Base-by-base conservation (phyloP, 169 alveolate species). In the Haemoproteus tartakovskyi region DNA sequence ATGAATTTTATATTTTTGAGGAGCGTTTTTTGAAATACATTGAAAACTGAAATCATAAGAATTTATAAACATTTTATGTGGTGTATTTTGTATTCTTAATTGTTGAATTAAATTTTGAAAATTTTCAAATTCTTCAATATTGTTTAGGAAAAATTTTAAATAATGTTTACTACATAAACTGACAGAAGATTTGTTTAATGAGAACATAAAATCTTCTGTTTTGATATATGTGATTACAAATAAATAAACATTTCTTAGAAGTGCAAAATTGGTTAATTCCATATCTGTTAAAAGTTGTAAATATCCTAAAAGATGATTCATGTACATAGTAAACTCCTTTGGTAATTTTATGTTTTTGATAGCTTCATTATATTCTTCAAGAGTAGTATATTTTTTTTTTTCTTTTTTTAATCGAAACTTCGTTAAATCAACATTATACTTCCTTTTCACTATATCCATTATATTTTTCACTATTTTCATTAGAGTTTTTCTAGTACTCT, bases 241-340 rank as follows among this genome's bases (percentile, higher is more conserved):
- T 3, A 38, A 24, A 50, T 56, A 74, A 5, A 74, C 41, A 24
- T 74, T 54, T 74, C 78, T 74, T 26, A 74, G 36, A 46, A 74
- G 59, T 29, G 59, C 43, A 30, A 56, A 57, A 43, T 74, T 74
- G 11, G 84, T 74, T 57, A 74, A 56, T 43, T 50, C 59, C 84
- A 74, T 74, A 26, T 74, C 84, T 47, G 84, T 57, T 56, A 74
- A 57, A 16, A 74, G 40, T 33, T 74, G 54, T 43, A 74, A 22
- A 50, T 57, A 74, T 43, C 84, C 84, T 2, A 59, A 22, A 57
- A 74, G 50, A n/a, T 74, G 84, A 38, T 11, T 11, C 30, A 74
- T 37, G 40, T 74, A 74, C 5, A 57, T 29, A 12, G 54, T 62
- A 6, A 74, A 18, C 8, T 27, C 24, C 22, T 19, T 56, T 22